Percentiles rank a stretch among this genome's conserved stretches.
Evolutionary conservation across 306 rosid species (phyloP).

Genomic region (Argentina anserina): DNA sequence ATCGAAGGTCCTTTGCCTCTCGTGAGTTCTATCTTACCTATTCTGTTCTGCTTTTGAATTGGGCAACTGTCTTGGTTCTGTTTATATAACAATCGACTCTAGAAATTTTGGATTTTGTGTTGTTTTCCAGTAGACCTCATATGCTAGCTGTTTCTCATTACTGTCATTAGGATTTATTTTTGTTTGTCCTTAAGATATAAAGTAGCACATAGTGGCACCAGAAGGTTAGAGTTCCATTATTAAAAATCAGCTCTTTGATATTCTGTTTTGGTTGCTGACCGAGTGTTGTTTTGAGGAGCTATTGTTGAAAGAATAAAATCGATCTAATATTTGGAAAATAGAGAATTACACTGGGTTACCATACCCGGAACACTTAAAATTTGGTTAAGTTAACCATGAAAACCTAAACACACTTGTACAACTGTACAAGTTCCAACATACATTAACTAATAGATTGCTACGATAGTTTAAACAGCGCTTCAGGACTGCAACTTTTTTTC

Average conservation of each 20-base stretch:
- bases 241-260: not conserved
- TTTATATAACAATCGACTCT: not conserved
- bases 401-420: not conserved
- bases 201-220: not conserved
- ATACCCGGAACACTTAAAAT: not conserved
- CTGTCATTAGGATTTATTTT: not conserved
- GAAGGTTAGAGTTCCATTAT: not conserved
- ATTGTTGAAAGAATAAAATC: not conserved
- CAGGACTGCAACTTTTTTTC: not conserved
- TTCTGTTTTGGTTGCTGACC: not conserved
- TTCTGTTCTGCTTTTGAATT: not conserved
- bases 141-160: not conserved
- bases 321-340: not conserved
- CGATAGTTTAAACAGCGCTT: not conserved
- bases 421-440: not conserved
- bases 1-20: slow-evolving; percentile 45
- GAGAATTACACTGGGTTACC: not conserved
- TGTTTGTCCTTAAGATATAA: not conserved
- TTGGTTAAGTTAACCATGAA: not conserved
- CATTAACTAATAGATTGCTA: too few relatives aligned
- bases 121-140: not conserved
- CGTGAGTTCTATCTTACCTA: slow-evolving; percentile 48
- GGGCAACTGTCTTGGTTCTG: slow-evolving; percentile 8
- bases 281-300: not conserved
- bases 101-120: not conserved